phyloP scores from a whole-genome alignment of 2,329 filamentous ascomycete species.

The Fusarium solani-melongenae region DNA sequence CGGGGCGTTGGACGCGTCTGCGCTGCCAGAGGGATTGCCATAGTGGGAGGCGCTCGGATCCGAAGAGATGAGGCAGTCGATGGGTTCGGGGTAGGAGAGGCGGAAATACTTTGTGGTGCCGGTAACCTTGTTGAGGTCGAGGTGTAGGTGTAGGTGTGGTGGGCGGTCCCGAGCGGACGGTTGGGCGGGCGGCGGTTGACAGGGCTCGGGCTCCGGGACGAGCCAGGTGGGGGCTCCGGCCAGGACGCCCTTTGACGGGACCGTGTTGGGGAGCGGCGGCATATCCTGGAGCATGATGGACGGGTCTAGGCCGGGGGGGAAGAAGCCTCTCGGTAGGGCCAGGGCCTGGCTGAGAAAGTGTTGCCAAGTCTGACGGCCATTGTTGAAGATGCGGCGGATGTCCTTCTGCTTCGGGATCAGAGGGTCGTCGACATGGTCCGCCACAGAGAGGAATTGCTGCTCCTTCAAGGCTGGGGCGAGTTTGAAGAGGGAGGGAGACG shows the following conservation, averaged over 20 bases:
- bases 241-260: conserved; percentile 38
- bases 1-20: conserved; percentile 33
- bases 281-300: conserved; percentile 42
- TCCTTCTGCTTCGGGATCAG: conserved; percentile 35
- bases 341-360: conserved; percentile 31
- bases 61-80: conserved; percentile 36
- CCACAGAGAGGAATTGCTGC: conserved; percentile 22
- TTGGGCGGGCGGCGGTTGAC: neutral
- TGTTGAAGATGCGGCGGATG: conserved; percentile 35
- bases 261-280: conserved; percentile 36
- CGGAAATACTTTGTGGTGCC: conserved; percentile 43
- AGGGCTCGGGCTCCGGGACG: conserved; percentile 39
- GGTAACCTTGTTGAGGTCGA: conserved; percentile 37
- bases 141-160: conserved; percentile 31
- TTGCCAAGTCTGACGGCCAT: conserved; percentile 38
- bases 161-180: neutral
- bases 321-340: conserved; percentile 32
- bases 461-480: conserved; percentile 9
- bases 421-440: conserved; percentile 35
- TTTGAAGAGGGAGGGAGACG: conserved; percentile 13
- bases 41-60: conserved; percentile 33
- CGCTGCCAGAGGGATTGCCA: conserved; percentile 29
- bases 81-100: conserved; percentile 36
- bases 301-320: conserved; percentile 36
- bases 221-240: conserved; percentile 40